These are phyloP conservation scores for Xerocomus brunneocitrinus DNA, from an alignment of 768 basidiomycete species.

Conservation along the genomic window DNA sequence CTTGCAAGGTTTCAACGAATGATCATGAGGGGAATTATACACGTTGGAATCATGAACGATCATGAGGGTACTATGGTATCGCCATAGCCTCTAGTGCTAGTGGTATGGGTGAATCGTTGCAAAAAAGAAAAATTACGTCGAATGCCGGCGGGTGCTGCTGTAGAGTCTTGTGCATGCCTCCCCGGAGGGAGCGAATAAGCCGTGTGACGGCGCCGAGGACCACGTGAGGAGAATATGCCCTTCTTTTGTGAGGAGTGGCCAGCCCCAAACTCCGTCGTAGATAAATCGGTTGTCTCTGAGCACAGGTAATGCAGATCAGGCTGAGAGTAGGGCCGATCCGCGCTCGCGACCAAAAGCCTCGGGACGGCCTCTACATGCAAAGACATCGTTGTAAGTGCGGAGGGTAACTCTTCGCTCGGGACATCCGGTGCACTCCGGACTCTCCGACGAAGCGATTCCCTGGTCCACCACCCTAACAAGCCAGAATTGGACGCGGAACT, in stretches of 20 bases:
- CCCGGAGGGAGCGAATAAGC: conserved; percentile 12
- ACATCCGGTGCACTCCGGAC: conserved; percentile 51
- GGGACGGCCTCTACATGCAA: conserved; percentile 14
- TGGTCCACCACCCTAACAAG: conserved; percentile 47
- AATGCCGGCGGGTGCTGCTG: conserved; percentile 19
- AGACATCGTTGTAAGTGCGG: conserved; percentile 23
- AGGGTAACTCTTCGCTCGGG: conserved; percentile 28
- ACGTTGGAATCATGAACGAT: conserved; percentile 5
- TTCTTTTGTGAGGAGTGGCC: conserved; percentile 12
- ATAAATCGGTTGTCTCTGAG: conserved; percentile 9
- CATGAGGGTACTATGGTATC: conserved; percentile 5
- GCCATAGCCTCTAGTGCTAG: conserved; percentile 7
- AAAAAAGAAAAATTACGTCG: conserved; percentile 35
- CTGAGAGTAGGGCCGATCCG: conserved; percentile 28
- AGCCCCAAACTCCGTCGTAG: conserved; percentile 23
- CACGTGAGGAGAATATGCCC: conserved; percentile 12
- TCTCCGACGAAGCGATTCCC: conserved; percentile 45
- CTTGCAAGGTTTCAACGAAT: conserved; percentile 7
- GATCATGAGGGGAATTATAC: conserved; percentile 1
- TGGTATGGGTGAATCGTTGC: conserved; percentile 29
- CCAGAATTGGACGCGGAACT: conserved; percentile 28
- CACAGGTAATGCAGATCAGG: conserved; percentile 27
- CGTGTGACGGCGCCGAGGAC: conserved; percentile 21
- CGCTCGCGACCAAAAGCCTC: conserved; percentile 9
- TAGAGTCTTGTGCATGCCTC: conserved; percentile 12